phyloP scores from a whole-genome alignment of 2,329 filamentous ascomycete genomes.

The Claviceps capensis region DNA sequence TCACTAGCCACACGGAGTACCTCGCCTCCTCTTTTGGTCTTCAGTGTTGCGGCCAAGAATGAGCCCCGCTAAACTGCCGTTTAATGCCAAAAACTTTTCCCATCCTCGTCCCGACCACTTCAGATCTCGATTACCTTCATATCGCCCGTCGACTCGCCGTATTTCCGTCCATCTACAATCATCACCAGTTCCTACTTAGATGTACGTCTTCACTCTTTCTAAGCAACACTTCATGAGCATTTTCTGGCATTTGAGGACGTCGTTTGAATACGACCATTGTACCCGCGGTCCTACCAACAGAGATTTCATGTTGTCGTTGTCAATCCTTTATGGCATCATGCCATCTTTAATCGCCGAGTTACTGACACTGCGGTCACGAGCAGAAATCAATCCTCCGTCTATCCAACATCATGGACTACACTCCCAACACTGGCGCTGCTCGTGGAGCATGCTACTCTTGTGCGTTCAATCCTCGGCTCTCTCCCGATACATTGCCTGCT shows the following conservation, averaged over 20 bases:
- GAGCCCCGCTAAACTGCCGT: slow-evolving; percentile 8
- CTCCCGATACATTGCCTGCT: neutral
- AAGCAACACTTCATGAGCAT: neutral
- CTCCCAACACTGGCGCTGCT: slow-evolving; percentile 6
- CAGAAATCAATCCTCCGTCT: neutral
- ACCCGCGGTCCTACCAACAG: neutral
- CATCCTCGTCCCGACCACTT: slow-evolving; percentile 8
- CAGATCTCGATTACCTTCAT: slow-evolving; percentile 3
- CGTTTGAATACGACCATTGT: neutral
- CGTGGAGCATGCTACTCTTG: slow-evolving; percentile 39
- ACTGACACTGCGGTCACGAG: neutral
- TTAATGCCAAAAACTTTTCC: slow-evolving; percentile 14
- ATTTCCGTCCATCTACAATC: neutral
- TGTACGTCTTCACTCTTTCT: neutral
- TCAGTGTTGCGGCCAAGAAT: slow-evolving; percentile 2
- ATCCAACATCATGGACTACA: slow-evolving; percentile 23
- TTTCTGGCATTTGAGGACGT: neutral
- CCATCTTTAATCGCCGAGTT: neutral
- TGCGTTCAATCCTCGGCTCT: slow-evolving; percentile 20
- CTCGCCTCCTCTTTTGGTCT: slow-evolving; percentile 1
- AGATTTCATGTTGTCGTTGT: neutral
- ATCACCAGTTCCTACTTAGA: neutral
- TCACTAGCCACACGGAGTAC: neutral
- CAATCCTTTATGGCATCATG: neutral
- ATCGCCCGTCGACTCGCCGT: slow-evolving; percentile 3